Base-by-base conservation (phyloP, 1,284 basidiomycete species). In the Ceratorhiza oryzae-sativae region DNA sequence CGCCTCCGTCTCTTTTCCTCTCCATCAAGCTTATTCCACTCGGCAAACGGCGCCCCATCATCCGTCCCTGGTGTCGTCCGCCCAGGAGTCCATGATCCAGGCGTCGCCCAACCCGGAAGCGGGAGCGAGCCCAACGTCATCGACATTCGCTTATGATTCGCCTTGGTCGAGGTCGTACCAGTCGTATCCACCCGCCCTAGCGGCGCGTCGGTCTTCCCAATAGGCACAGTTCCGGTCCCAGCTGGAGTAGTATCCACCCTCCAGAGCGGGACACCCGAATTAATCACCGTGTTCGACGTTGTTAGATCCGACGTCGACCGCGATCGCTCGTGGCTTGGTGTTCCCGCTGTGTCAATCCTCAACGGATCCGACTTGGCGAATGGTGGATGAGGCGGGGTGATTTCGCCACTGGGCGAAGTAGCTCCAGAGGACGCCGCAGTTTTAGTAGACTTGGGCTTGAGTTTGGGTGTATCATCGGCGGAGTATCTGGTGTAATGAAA, bases 1-100 rank as follows among this genome's bases (percentile, higher is more conserved):
- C 85, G 85, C 79, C 82, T 81, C 73, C 80, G 77, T 72, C 78
- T 78, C 46, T 79, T 78, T 76, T 84, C 81, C 72, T 80, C 83
- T 65, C 83, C 81, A 9, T 78, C 80, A 25, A 48, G 36, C 23
- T 20, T 46, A 23, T 67, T 36, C 41, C 42, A 46, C 49, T 72
- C 73, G 3, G n/a, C 27, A 46, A 60, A 68, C 25, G 58, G 49
- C 73, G 59, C 48, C 67, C 20, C 62, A 59, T 36, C 59, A 41
- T 39, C 68, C 68, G 45, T 73, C 59, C 63, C 56, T 61, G 67
- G 59, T 20, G 55, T 56, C 74, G 74, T 74, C 77, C 77, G 63
- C 45, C 48, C 62, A 45, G 59, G 60, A 3, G 39, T 48, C 27
- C 51, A 78, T 78, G 15, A 79, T 63, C 53, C 77, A 78, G 65